Percentiles rank a stretch among this genome's conserved stretches.
phyloP scores from a whole-genome alignment of 2,329 filamentous ascomycete genomes.

The Cladosporium phlei region DNA sequence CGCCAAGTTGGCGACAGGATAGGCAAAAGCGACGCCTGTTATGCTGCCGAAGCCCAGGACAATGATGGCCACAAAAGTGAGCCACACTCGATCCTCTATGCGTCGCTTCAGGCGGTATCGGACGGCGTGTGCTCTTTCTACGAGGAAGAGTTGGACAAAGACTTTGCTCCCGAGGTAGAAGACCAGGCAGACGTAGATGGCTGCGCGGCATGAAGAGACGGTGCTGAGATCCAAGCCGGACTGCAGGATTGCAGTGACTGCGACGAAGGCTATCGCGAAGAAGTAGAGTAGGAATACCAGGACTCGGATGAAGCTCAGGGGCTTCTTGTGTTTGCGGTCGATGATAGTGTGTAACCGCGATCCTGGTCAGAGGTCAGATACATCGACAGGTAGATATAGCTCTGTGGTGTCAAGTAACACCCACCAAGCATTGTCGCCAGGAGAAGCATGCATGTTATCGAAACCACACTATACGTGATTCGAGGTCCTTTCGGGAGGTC shows the following conservation, averaged over 20 bases:
- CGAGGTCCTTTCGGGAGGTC: not conserved
- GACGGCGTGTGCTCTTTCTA: slow-evolving; percentile 38
- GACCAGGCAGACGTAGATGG: slow-evolving; percentile 35
- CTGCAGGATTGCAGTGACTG: slow-evolving; percentile 32
- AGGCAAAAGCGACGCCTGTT: slow-evolving; percentile 20
- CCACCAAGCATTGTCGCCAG: slow-evolving; percentile 24
- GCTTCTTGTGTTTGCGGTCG: slow-evolving; percentile 17
- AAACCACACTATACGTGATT: slow-evolving; percentile 7
- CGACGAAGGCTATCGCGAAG: slow-evolving; percentile 33
- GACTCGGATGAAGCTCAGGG: slow-evolving; percentile 30
- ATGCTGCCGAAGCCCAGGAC: slow-evolving; percentile 20
- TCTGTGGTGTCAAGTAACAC: slow-evolving; percentile 16
- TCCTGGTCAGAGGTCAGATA: too few relatives aligned
- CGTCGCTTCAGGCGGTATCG: slow-evolving; percentile 32
- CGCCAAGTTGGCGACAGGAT: slow-evolving; percentile 32
- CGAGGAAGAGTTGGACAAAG: slow-evolving; percentile 37
- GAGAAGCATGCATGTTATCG: slow-evolving; percentile 27
- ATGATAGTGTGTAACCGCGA: slow-evolving; percentile 24
- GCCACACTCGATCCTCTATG: slow-evolving; percentile 33
- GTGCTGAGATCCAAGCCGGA: slow-evolving; percentile 30
- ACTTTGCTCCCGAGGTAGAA: slow-evolving; percentile 36
- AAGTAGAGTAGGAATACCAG: slow-evolving; percentile 34
- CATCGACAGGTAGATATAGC: not conserved
- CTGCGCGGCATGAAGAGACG: slow-evolving; percentile 27
- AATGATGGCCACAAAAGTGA: slow-evolving; percentile 25